These are phyloP conservation scores for Metschnikowia koreensis DNA, from an alignment of 805 yeast genomes.

Conservation along the genomic window DNA sequence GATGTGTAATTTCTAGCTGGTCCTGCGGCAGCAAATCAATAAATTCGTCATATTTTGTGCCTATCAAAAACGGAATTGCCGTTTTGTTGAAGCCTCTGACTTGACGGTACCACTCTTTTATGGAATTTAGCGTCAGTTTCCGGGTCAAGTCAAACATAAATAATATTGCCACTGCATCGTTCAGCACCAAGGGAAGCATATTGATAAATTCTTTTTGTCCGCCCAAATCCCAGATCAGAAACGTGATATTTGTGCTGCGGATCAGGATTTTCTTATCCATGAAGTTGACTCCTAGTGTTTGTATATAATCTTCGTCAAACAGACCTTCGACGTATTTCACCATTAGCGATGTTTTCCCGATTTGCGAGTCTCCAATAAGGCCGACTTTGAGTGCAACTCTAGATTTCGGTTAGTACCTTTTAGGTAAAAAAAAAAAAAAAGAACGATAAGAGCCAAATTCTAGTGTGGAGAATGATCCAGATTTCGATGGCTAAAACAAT, in stretches of 20 bases:
- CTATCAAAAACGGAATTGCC: constrained; percentile 87
- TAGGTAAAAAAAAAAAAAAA: neutral
- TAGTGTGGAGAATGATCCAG: neutral
- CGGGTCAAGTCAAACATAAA: constrained; percentile 88
- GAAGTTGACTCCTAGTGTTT: constrained; percentile 92
- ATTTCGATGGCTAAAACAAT: no score
- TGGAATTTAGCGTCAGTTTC: constrained; percentile 78
- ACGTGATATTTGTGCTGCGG: constrained; percentile 82
- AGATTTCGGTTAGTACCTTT: constrained; percentile 20
- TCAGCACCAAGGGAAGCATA: constrained; percentile 90
- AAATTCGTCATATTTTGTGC: constrained; percentile 90
- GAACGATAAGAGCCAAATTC: neutral
- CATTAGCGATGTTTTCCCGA: constrained; percentile 95
- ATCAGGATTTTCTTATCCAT: constrained; percentile 87
- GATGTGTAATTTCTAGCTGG: constrained; percentile 79
- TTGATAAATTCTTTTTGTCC: constrained; percentile 94
- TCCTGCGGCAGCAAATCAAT: constrained; percentile 75
- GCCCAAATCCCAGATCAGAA: constrained; percentile 93
- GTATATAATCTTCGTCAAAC: constrained; percentile 88
- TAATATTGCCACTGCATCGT: constrained; percentile 87
- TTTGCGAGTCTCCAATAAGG: constrained; percentile 91
- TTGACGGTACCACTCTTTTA: constrained; percentile 93
- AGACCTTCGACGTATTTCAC: constrained; percentile 95
- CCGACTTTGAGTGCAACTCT: constrained; percentile 82
- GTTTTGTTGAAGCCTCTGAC: constrained; percentile 86